Percentiles rank a stretch among this genome's conserved stretches.
phyloP scores from a whole-genome alignment of 73 alveolate species.

The Tetrahymena thermophila region DNA sequence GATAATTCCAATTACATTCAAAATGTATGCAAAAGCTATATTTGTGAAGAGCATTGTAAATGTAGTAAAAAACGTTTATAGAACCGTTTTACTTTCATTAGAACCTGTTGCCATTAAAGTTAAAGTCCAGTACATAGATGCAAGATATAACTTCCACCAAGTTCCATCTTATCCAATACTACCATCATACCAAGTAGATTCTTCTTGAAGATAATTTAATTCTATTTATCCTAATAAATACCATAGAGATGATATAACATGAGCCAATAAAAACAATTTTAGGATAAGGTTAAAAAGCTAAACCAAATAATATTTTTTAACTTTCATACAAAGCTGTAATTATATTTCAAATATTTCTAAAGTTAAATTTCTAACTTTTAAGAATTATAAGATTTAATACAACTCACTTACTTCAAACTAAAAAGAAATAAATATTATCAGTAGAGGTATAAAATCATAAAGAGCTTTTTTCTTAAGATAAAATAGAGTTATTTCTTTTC shows the following conservation, averaged over 20 bases:
- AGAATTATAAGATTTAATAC: neutral
- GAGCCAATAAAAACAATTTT: neutral
- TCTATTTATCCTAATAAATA: neutral
- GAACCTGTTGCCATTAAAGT: neutral
- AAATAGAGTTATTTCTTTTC: neutral
- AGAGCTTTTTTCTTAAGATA: neutral
- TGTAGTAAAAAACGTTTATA: neutral
- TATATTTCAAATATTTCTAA: neutral
- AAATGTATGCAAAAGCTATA: neutral
- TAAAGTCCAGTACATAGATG: neutral
- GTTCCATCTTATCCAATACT: neutral
- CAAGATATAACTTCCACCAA: neutral
- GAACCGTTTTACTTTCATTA: neutral
- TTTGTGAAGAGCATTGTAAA: neutral
- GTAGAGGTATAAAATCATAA: neutral
- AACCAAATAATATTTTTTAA: neutral
- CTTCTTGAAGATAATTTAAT: neutral
- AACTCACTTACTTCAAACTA: neutral
- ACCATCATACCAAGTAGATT: neutral
- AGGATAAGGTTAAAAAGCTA: neutral
- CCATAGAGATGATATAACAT: neutral
- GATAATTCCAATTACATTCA: neutral
- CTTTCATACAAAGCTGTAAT: neutral
- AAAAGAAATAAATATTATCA: neutral
- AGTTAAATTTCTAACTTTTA: neutral